Evolutionary conservation across 1,284 basidiomycete genomes (phyloP).

Genomic region (Microstroma glucosiphilum): DNA sequence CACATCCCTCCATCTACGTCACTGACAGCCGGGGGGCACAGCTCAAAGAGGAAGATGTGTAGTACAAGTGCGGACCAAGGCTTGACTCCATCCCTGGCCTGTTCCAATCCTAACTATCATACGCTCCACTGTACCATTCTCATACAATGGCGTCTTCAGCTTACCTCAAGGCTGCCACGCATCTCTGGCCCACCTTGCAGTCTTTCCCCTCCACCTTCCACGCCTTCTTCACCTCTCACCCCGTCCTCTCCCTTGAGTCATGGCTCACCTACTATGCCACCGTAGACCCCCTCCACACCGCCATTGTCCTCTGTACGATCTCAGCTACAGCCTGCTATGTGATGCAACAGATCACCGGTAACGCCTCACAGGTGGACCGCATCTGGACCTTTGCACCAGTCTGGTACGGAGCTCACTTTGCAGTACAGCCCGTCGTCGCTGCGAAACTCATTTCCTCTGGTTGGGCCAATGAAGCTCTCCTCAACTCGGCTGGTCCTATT

Average conservation of each 20-base stretch:
- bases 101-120: not conserved
- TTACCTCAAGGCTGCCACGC: constrained; percentile 24
- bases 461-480: not conserved
- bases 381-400: constrained; percentile 42
- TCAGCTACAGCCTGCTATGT: constrained; percentile 35
- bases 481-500: not conserved
- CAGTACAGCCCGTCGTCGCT: constrained; percentile 20
- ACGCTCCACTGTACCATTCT: not conserved
- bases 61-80: no score
- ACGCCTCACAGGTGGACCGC: constrained; percentile 43
- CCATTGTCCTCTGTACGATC: constrained; percentile 30
- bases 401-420: constrained; percentile 42
- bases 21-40: no score
- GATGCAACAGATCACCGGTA: constrained; percentile 41
- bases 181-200: constrained; percentile 19
- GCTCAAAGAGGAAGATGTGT: no score
- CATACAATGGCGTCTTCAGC: constrained; percentile 12
- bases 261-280: constrained; percentile 27
- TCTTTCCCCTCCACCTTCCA: not conserved
- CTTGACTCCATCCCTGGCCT: no score
- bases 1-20: no score
- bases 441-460: constrained; percentile 22
- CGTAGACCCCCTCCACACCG: constrained; percentile 35
- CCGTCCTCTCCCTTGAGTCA: not conserved
- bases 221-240: constrained; percentile 1